These are phyloP conservation scores for Aspergillus conjunctus DNA, from an alignment of 495 filamentous ascomycete genomes.

Conservation along the genomic window DNA sequence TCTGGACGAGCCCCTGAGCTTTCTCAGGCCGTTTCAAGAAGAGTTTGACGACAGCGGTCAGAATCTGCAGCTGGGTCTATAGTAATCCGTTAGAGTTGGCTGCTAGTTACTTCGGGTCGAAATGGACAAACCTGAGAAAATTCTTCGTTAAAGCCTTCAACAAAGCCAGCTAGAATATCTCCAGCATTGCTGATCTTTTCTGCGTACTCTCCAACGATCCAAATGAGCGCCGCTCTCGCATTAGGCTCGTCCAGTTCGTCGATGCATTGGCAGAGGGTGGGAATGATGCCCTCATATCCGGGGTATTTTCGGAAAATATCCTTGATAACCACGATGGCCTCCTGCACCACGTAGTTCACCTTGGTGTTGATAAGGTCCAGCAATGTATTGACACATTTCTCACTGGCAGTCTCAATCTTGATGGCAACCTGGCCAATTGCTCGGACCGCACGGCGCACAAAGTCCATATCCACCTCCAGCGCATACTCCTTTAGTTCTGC, in stretches of 20 bases:
- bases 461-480: slow-evolving; percentile 98
- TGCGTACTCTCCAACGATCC: slow-evolving; percentile 98
- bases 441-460: slow-evolving; percentile 88
- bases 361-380: slow-evolving; percentile 94
- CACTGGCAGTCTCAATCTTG: slow-evolving; percentile 92
- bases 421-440: slow-evolving; percentile 98
- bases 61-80: slow-evolving; percentile 89
- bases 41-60: slow-evolving; percentile 94
- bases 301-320: slow-evolving; percentile 98
- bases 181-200: slow-evolving; percentile 98
- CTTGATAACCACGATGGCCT: slow-evolving; percentile 97
- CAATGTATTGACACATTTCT: slow-evolving; percentile 92
- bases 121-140: slow-evolving; percentile 69
- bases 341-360: slow-evolving; percentile 98
- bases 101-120: neutral
- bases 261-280: slow-evolving; percentile 93
- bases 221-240: slow-evolving; percentile 88
- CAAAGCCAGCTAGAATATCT: slow-evolving; percentile 82
- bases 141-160: slow-evolving; percentile 90
- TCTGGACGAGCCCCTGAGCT: slow-evolving; percentile 87
- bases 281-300: slow-evolving; percentile 96
- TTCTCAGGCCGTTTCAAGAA: slow-evolving; percentile 97
- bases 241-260: slow-evolving; percentile 96
- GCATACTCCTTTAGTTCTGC: slow-evolving; percentile 97
- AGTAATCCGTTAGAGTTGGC: slow-evolving; percentile 17